Conservation (phyloP, 805 yeast species). For the Starmerella etchellsii region DNA sequence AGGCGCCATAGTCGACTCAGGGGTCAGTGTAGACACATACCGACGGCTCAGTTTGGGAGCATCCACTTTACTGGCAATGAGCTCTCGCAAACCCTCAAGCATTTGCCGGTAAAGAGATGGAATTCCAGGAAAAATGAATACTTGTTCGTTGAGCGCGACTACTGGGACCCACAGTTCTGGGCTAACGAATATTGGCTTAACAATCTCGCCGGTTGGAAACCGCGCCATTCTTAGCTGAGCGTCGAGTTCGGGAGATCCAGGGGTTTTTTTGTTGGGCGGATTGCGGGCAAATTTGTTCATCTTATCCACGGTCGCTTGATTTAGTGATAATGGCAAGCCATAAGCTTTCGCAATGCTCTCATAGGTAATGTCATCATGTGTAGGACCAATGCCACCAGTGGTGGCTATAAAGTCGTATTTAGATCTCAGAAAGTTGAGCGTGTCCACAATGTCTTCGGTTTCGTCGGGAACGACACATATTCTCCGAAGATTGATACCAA, state of each 20-base stretch:
- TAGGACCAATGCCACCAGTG: conserved; percentile 69
- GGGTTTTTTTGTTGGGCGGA: conserved; percentile 15
- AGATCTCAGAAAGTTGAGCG: conserved; percentile 36
- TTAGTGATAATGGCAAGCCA: conserved; percentile 37
- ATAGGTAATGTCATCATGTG: conserved; percentile 84
- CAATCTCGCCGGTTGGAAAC: conserved; percentile 40
- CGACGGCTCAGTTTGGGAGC: conserved; percentile 30
- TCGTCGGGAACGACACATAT: conserved; percentile 72
- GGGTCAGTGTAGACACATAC: conserved; percentile 44
- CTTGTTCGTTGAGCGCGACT: conserved; percentile 49
- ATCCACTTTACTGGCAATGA: conserved; percentile 30
- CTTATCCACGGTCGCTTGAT: conserved; percentile 43
- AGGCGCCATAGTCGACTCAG: conserved; percentile 62
- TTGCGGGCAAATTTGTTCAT: conserved; percentile 36
- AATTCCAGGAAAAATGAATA: conserved; percentile 71
- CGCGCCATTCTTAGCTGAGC: conserved; percentile 75
- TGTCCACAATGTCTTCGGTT: conserved; percentile 44
- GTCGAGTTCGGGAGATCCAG: conserved; percentile 31
- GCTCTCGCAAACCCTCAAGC: conserved; percentile 34
- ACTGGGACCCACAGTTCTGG: conserved; percentile 74
- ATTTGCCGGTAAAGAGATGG: conserved; percentile 57
- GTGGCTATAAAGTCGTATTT: conserved; percentile 60
- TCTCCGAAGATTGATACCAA: conserved; percentile 53
- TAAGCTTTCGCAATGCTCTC: conserved; percentile 58
- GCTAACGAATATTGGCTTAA: conserved; percentile 29